Percentiles rank a stretch among this genome's conserved stretches.
phyloP scores from a whole-genome alignment of 148 eudicot genomes.

The Camellia lanceoleosa region DNA sequence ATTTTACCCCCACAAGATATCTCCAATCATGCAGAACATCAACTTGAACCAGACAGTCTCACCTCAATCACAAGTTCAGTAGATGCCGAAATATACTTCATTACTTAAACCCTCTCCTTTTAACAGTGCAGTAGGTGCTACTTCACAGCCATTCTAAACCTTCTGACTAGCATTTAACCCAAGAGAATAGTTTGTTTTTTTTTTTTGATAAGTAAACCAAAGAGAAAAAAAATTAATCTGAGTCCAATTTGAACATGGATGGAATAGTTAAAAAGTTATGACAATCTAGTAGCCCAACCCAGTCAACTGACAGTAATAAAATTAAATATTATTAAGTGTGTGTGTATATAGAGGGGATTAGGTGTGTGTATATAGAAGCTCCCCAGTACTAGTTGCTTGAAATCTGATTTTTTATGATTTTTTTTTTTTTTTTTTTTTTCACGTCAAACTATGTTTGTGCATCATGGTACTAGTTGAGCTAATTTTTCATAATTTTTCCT shows the following conservation, averaged over 20 bases:
- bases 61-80: neutral
- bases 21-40: neutral
- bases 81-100: neutral
- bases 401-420: too few species aligned
- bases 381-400: too few species aligned
- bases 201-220: neutral
- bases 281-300: neutral
- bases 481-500: too few species aligned
- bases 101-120: neutral
- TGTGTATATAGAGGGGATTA: too few species aligned
- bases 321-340: too few species aligned
- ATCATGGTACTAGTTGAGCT: too few species aligned
- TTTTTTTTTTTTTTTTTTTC: too few species aligned
- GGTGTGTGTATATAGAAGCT: too few species aligned
- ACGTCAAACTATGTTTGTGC: too few species aligned
- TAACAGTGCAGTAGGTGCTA: neutral
- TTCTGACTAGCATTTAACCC: neutral
- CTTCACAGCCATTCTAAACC: neutral
- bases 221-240: neutral
- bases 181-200: neutral
- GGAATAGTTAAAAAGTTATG: neutral
- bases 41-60: neutral
- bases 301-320: neutral
- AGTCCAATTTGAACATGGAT: neutral
- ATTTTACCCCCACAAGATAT: neutral